Conservation (phyloP, 768 basidiomycete species). For the Mycena pura region DNA sequence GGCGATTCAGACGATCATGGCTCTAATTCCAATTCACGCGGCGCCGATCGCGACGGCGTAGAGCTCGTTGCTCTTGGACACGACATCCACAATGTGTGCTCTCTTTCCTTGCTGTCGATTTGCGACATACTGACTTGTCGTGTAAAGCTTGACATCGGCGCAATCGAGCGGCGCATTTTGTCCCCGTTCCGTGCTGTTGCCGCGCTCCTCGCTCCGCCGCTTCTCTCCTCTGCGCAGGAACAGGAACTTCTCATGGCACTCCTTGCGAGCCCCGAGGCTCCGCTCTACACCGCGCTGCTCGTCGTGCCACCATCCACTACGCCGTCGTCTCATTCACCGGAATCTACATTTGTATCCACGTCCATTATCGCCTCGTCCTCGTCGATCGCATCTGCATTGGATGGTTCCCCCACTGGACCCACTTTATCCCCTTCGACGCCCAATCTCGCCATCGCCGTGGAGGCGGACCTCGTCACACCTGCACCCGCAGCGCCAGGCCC, state of each 20-base stretch:
- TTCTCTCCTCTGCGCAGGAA: background rate
- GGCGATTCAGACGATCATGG: background rate
- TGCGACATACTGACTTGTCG: background rate
- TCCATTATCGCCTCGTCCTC: too few relatives aligned
- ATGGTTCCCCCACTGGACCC: too few relatives aligned
- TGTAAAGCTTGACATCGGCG: background rate
- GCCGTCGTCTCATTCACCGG: background rate
- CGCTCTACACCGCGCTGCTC: slow-evolving; percentile 16
- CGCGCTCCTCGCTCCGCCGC: slow-evolving; percentile 2
- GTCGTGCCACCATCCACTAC: background rate
- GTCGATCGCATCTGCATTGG: background rate
- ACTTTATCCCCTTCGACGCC: too few relatives aligned
- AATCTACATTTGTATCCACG: too few relatives aligned
- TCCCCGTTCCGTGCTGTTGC: slow-evolving; percentile 2
- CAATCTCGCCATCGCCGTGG: too few relatives aligned
- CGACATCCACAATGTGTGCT: background rate
- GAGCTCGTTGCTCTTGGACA: slow-evolving; percentile 11
- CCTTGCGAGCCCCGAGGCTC: background rate
- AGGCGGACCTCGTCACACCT: too few relatives aligned
- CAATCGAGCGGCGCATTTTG: slow-evolving; percentile 1
- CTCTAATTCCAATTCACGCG: background rate
- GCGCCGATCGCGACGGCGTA: background rate
- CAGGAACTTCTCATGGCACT: slow-evolving; percentile 1
- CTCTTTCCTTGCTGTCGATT: background rate
- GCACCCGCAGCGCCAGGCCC: too few relatives aligned